These are phyloP conservation scores for Kwoniella heveanensis DNA, from an alignment of 768 basidiomycete species.

Conservation along the genomic window DNA sequence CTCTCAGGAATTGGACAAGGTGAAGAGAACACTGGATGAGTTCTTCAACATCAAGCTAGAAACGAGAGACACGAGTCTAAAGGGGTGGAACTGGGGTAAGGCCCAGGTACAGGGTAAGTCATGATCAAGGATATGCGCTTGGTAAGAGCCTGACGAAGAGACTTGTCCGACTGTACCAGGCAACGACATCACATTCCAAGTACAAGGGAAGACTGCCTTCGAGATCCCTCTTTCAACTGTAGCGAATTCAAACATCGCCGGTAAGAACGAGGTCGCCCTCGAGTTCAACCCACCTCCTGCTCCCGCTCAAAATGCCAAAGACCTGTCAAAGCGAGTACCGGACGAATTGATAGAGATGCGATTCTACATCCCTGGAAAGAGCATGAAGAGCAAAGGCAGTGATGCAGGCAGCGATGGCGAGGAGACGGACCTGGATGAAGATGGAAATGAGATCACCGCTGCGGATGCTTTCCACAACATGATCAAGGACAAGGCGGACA, in stretches of 20 bases:
- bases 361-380: slow-evolving; percentile 76
- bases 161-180: no score
- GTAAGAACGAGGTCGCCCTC: slow-evolving; percentile 97
- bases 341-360: slow-evolving; percentile 96
- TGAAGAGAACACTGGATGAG: slow-evolving; percentile 78
- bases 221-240: slow-evolving; percentile 83
- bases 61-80: slow-evolving; percentile 79
- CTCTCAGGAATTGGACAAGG: slow-evolving; percentile 80
- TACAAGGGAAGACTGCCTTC: slow-evolving; percentile 84
- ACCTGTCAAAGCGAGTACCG: slow-evolving; percentile 57
- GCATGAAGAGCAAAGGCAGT: slow-evolving; percentile 43
- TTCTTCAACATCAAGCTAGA: slow-evolving; percentile 85
- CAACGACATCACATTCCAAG: slow-evolving; percentile 84
- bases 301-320: slow-evolving; percentile 24
- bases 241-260: slow-evolving; percentile 96
- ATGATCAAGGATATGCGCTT: no score
- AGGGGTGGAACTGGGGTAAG: slow-evolving; percentile 93
- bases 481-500: slow-evolving; percentile 93
- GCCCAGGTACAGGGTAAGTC: slow-evolving; percentile 6
- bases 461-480: slow-evolving; percentile 96
- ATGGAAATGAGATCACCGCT: slow-evolving; percentile 65
- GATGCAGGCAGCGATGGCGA: slow-evolving; percentile 60
- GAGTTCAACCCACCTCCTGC: slow-evolving; percentile 65
- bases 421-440: slow-evolving; percentile 62
- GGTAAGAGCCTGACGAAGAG: no score